Evolutionary conservation across 1,284 basidiomycete species (phyloP), one percentile per base, ranked within the genome.

Genomic region (Tylopilus orsonianus): DNA sequence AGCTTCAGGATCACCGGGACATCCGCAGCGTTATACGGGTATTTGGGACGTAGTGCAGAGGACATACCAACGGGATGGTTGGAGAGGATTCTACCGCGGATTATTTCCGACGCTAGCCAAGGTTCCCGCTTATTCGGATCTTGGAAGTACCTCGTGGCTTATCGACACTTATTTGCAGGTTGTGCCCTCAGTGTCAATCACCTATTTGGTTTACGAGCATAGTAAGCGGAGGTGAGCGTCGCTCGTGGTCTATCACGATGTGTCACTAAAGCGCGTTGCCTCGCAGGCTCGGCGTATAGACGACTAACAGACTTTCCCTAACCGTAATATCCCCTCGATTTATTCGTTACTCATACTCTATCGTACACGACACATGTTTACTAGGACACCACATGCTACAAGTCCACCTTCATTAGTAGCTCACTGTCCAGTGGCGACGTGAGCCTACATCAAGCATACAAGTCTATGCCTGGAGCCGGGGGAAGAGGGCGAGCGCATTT

Each of bases 71-170:
- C 79, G 81, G 18, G 96, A 98, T 65, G 96, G 96, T 0, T 90
- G 93, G 85, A 78, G 86, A 54, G 96, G 96, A 2, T 93, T 99
- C 68, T 99, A 99, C 72, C 86, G 94, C 39, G 96, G 96, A 30
- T 71, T 96, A 56, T 79, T 93, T 48, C 93, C 93, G 29, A 93
- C 91, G 39, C 75, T 97, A 57, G 91, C 94, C 38, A 98, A 97
- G 81, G 88, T 85, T 47, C 26, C 4, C 32, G 29, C 29, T n/a
- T 49, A 24, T 50, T 24, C 37, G 4, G 18, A 30, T 27, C 48
- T 2, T 22, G 23, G 23, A 22, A 32, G 44, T 41, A 27, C 22
- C 7, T 3, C 8, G 41, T 57, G 42, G 53, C 58, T 43, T 42
- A 56, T 40, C 47, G 53, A 8, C 18, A 50, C 6, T 43, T 36